phyloP scores from a whole-genome alignment of 306 rosid genomes.

The Inga leiocalycina region DNA sequence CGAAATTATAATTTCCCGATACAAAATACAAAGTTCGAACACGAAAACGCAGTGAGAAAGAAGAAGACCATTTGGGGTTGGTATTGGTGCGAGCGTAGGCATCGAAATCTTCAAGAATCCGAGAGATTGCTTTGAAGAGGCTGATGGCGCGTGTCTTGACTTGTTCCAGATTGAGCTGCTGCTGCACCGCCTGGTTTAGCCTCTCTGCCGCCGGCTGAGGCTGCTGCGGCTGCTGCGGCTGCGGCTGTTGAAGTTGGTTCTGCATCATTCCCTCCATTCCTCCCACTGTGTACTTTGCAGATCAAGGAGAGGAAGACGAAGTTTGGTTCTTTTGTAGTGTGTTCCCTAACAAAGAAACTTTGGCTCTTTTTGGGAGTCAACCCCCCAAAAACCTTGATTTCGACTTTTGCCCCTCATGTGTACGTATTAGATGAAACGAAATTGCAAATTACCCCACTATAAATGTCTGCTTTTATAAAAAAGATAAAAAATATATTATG shows the following conservation, averaged over 20 bases:
- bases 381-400: neutral
- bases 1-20: neutral
- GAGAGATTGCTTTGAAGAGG: slow-evolving; percentile 81
- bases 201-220: slow-evolving; percentile 51
- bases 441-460: neutral
- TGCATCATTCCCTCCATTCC: slow-evolving; percentile 54
- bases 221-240: neutral
- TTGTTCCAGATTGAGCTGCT: slow-evolving; percentile 79
- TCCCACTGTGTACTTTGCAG: neutral
- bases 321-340: neutral
- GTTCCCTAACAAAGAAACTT: neutral
- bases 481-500: too few relatives aligned
- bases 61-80: slow-evolving; percentile 68
- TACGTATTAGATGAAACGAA: neutral
- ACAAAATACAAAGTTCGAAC: neutral
- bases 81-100: slow-evolving; percentile 75
- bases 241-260: slow-evolving; percentile 35
- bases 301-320: neutral
- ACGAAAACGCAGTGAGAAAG: neutral
- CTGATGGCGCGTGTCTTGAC: slow-evolving; percentile 78
- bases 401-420: neutral
- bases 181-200: slow-evolving; percentile 81
- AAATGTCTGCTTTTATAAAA: too few relatives aligned
- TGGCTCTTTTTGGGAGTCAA: neutral
- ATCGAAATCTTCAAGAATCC: slow-evolving; percentile 85